phyloP scores from a whole-genome alignment of 2,329 filamentous ascomycete species.

The Cercospora citrullina region DNA sequence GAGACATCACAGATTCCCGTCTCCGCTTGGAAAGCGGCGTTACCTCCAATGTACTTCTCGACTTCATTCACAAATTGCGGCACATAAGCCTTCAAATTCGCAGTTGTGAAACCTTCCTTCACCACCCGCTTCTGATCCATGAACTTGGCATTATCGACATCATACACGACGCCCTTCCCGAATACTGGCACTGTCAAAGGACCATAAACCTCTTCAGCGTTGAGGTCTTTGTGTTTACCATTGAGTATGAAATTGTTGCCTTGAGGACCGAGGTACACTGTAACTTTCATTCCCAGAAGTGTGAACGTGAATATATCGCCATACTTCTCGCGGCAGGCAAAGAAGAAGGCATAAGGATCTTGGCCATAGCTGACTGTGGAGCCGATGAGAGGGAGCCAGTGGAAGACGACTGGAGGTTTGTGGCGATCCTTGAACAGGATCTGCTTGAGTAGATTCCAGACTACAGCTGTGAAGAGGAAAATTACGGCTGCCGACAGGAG shows the following conservation, averaged over 20 bases:
- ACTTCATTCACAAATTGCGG: slow-evolving; percentile 75
- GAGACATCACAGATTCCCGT: slow-evolving; percentile 69
- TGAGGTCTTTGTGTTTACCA: slow-evolving; percentile 84
- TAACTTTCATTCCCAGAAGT: slow-evolving; percentile 84
- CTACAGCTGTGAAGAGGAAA: background rate
- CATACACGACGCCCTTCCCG: slow-evolving; percentile 83
- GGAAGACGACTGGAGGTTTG: slow-evolving; percentile 62
- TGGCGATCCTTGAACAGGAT: slow-evolving; percentile 70
- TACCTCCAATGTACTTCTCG: slow-evolving; percentile 67
- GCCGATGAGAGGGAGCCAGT: slow-evolving; percentile 71
- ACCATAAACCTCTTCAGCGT: slow-evolving; percentile 85
- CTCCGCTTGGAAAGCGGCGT: slow-evolving; percentile 43
- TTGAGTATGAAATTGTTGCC: slow-evolving; percentile 92
- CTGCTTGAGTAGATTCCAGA: slow-evolving; percentile 71
- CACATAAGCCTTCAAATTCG: slow-evolving; percentile 74
- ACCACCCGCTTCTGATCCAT: slow-evolving; percentile 95
- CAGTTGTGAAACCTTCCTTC: slow-evolving; percentile 75
- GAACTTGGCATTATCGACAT: slow-evolving; percentile 85
- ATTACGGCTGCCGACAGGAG: background rate
- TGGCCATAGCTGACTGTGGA: slow-evolving; percentile 94
- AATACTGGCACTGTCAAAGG: slow-evolving; percentile 72
- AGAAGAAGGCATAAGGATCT: slow-evolving; percentile 87
- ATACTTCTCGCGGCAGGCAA: slow-evolving; percentile 71
- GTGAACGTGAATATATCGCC: slow-evolving; percentile 89
- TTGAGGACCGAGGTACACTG: slow-evolving; percentile 75